Evolutionary conservation across 345 rosid species (phyloP), one percentile per base, ranked within the genome.

Genomic region (Aquilaria sinensis): DNA sequence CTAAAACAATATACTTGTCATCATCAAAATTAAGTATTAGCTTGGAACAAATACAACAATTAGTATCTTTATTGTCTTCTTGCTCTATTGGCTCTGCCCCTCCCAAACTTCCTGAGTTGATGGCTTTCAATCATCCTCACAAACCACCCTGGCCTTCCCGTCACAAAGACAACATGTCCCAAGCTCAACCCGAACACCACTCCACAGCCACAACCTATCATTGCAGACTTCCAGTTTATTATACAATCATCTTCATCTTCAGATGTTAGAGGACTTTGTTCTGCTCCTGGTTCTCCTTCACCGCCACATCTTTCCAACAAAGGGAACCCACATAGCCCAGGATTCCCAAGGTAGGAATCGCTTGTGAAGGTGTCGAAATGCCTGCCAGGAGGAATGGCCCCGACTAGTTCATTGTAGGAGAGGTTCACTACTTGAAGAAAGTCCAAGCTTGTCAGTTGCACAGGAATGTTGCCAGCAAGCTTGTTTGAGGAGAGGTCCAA

Each of bases 381-480:
- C 43, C 43, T 37, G 43, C 43, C 43, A 37, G 7, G 16, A 51
- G 78, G 77, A 5, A 74, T 51, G 7, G 9, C 57, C 33, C 76
- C 76, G 0, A 3, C 30, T 14, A 75, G 67, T 3, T 34, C 56
- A 31, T 64, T 73, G 0, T 67, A 31, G 3, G 75, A 67, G 6
- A 72, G 51, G 57, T 67, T 57, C 37, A 72, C 31, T 45, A 56
- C 60, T 6, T 9, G 15, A 10, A 66, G 65, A 46, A 5, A 72
- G 0, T 58, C 47, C 48, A 72, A 57, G 0, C 2, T 47, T 43
- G 60, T 58, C 29, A 72, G 0, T 49, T 66, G 58, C 51, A 23
- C 57, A 29, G 77, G 77, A 33, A 74, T 65, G 16, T 52, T 52
- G 33, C 77, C 70, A 37, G 56, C 34, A 29, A 69, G 57, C 13